Evolutionary conservation across 495 filamentous ascomycete species (phyloP).

Genomic region (Penicillium desertorum): DNA sequence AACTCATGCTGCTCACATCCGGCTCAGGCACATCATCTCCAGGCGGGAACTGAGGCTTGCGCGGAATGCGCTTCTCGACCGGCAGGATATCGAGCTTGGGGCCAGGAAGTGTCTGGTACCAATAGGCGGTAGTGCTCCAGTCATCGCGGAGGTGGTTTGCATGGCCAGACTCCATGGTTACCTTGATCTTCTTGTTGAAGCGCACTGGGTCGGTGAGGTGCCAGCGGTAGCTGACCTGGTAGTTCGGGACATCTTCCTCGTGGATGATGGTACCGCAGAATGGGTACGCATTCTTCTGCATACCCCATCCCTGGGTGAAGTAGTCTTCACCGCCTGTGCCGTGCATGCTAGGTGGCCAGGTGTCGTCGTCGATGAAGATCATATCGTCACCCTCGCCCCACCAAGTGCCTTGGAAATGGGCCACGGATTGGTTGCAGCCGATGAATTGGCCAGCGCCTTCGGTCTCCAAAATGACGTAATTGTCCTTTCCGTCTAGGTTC

Average conservation of each 20-base stretch:
- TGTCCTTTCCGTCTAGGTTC: no score
- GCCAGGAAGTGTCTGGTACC: conserved; percentile 23
- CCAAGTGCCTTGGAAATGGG: conserved; percentile 25
- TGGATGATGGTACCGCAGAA: conserved; percentile 27
- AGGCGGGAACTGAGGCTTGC: no score
- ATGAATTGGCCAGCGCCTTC: conserved; percentile 22
- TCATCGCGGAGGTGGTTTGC: no score
- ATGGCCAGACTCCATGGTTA: no score
- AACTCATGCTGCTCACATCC: no score
- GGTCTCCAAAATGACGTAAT: conserved; percentile 15
- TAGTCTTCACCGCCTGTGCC: conserved; percentile 21
- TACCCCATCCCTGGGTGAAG: no score
- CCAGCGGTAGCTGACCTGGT: conserved; percentile 27
- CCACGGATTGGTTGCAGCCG: conserved; percentile 28
- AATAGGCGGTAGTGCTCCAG: no score
- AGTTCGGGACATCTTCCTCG: conserved; percentile 25
- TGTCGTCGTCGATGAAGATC: conserved; percentile 32
- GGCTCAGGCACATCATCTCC: no score
- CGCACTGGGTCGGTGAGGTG: conserved; percentile 10
- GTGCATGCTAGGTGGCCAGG: conserved; percentile 28
- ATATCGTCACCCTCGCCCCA: conserved; percentile 31
- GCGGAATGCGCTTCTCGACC: no score
- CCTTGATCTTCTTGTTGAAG: no score
- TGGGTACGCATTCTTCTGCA: conserved; percentile 22
- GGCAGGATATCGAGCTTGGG: conserved; percentile 26